Evolutionary conservation across 2,329 filamentous ascomycete genomes (phyloP), one percentile per base, ranked within the genome.

Genomic region (Sporothrix pseudoabietina): DNA sequence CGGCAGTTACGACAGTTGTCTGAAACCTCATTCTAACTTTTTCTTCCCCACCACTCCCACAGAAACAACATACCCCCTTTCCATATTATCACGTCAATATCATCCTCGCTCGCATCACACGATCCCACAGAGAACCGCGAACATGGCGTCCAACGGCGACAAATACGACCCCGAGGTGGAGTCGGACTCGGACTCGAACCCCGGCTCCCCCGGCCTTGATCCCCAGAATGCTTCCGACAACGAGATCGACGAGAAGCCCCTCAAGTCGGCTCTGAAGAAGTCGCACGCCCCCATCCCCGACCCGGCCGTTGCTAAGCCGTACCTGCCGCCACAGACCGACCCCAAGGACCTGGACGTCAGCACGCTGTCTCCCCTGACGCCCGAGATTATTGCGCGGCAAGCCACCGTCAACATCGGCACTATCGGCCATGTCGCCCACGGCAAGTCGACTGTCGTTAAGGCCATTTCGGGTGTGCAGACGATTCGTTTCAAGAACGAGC

Each of bases 391-490:
- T 81, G 94, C 94, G 75, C 90, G 96, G 80, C 96, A 99, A 88
- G 96, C 96, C 72, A 99, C 96, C 73, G 98, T 98, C 87, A 98
- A 98, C 85, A 98, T 98, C 79, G 96, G 95, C 77, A 98, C 96
- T 75, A 98, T 99, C 83, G 95, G 95, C 73, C 96, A 98, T 83
- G 95, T 98, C 87, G 96, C 96, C 81, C 95, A 98, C 92, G 95
- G 95, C 82, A 98, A 98, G 84, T 97, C 94, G 75, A 99, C 96
- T 30, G 96, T 99, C 69, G 96, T 99, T 79, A 99, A 99, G 88
- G 96, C 96, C 79, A 98, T 99, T 79, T 98, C 96, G 1, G 96
- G 96, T 76, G 96, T 99, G 76, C 96, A 99, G 88, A 99, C 96
- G 22, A 96, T 99, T 81, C 90, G 96, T 78, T 99, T 99, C 88